Conservation (phyloP, 1,284 basidiomycete genomes). For the Cryptococcus amylolentus region DNA sequence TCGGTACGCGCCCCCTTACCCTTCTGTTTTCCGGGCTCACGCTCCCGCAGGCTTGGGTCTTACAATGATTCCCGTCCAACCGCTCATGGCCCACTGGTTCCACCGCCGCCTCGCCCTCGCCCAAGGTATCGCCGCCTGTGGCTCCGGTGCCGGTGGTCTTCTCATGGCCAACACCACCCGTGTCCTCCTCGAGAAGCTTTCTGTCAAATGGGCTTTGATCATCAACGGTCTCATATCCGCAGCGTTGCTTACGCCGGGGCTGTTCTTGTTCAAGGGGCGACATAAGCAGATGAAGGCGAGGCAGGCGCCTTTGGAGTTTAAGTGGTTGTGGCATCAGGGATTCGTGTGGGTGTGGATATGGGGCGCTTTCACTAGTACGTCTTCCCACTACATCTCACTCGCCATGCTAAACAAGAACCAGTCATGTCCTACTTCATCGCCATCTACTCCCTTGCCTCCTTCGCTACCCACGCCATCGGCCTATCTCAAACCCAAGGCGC, state of each 20-base stretch:
- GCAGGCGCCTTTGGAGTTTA: constrained; percentile 29
- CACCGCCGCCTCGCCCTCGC: constrained; percentile 40
- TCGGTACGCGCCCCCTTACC: constrained; percentile 17
- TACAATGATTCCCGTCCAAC: constrained; percentile 41
- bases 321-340: constrained; percentile 33
- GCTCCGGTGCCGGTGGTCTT: constrained; percentile 46
- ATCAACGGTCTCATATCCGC: constrained; percentile 48
- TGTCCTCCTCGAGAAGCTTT: constrained; percentile 32
- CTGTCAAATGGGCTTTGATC: constrained; percentile 45
- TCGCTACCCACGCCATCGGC: constrained; percentile 47
- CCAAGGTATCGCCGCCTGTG: constrained; percentile 38
- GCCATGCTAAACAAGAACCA: constrained; percentile 2
- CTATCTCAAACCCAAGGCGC: constrained; percentile 50
- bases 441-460: constrained; percentile 52
- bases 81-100: constrained; percentile 49
- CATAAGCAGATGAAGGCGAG: constrained; percentile 31
- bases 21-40: neutral
- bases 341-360: constrained; percentile 38
- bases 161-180: constrained; percentile 45
- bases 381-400: neutral
- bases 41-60: constrained; percentile 11
- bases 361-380: constrained; percentile 26
- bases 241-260: constrained; percentile 41
- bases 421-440: constrained; percentile 51
- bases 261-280: constrained; percentile 41